phyloP scores from a whole-genome alignment of 78 protist species.

The Dictyostelium purpureum region DNA sequence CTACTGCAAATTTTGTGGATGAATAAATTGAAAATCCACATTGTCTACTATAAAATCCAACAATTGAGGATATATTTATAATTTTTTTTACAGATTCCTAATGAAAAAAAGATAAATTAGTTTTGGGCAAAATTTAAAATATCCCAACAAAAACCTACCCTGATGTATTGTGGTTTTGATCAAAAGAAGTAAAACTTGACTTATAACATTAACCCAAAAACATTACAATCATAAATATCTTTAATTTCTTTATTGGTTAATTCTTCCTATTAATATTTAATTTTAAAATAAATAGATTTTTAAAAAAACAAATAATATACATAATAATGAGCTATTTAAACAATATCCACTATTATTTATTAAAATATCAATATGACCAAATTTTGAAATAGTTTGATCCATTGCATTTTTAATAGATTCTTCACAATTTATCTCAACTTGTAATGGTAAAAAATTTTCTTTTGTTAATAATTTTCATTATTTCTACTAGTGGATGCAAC shows the following conservation, averaged over 20 bases:
- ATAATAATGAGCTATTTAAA: neutral
- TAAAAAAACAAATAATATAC: too few species aligned
- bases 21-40: neutral
- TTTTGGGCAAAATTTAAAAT: too few species aligned
- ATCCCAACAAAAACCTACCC: too few species aligned
- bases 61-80: slow-evolving; percentile 38
- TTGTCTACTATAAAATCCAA: neutral
- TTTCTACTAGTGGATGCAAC: slow-evolving; percentile 39
- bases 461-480: neutral
- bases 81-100: too few species aligned
- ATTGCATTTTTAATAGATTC: neutral
- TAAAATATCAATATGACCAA: neutral
- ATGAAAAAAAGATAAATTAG: too few species aligned
- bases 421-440: neutral
- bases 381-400: neutral
- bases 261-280: too few species aligned
- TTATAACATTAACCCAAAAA: slow-evolving; percentile 26
- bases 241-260: neutral
- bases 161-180: too few species aligned
- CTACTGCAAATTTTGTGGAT: slow-evolving; percentile 49
- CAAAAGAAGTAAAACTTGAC: neutral
- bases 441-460: neutral
- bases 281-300: too few species aligned
- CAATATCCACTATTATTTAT: neutral
- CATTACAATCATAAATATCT: slow-evolving; percentile 8